phyloP scores from a whole-genome alignment of 345 rosid species.

The Salix udensis region DNA sequence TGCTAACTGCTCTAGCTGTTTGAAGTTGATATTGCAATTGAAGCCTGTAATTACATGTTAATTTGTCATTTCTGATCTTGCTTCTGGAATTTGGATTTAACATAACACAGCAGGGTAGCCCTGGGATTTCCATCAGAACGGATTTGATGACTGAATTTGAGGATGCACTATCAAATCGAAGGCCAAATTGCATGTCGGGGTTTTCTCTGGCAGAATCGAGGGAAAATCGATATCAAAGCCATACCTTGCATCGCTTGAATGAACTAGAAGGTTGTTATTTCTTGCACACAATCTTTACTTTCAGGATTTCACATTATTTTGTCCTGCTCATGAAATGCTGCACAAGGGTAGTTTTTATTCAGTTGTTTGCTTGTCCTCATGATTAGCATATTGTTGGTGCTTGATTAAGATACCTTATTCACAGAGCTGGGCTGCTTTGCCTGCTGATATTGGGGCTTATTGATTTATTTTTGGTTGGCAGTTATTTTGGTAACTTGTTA shows the following conservation, averaged over 20 bases:
- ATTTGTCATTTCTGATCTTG: not conserved
- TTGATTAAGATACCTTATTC: not conserved
- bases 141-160: conserved; percentile 80
- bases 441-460: not conserved
- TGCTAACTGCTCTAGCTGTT: not conserved
- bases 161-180: conserved; percentile 69
- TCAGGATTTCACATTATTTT: not conserved
- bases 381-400: not conserved
- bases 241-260: conserved; percentile 58
- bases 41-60: not conserved
- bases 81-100: conserved; percentile 15
- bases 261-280: conserved; percentile 75
- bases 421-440: not conserved
- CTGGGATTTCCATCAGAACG: conserved; percentile 33
- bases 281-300: conserved; percentile 8
- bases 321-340: not conserved
- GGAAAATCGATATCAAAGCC: conserved; percentile 56
- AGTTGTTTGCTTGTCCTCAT: not conserved
- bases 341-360: not conserved
- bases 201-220: conserved; percentile 44
- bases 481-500: not conserved
- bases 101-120: conserved; percentile 38
- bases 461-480: not conserved
- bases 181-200: conserved; percentile 53
- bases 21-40: not conserved